Evolutionary conservation across 2,329 filamentous ascomycete genomes (phyloP), one percentile per base, ranked within the genome.

Genomic region (Plenodomus tracheiphilus): DNA sequence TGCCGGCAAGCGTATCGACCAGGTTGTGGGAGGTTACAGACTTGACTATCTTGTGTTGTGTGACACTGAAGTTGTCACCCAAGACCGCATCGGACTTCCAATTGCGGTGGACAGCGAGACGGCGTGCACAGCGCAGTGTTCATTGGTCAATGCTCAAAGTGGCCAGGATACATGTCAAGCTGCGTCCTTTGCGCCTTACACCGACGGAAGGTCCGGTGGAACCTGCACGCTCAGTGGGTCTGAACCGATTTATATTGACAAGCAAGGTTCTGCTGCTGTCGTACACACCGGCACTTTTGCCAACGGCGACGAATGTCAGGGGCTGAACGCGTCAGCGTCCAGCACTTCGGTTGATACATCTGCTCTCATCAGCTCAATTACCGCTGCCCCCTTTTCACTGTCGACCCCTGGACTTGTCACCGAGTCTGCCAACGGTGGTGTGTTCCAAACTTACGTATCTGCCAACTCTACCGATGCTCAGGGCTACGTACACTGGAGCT

Each of bases 31-130:
- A 16, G 55, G 58, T 20, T 39, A 56, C 19, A 55, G 56, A 34
- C 59, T 62, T 22, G 62, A 68, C 34, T 69, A 67, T 45, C 34
- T 54, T 5, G 53, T 70, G 3, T 47, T 61, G n/a, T 70, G 65
- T 40, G 56, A 68, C 40, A 68, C 58, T 2, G 53, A 60, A 9
- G 45, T 65, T 16, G 47, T 54, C 3, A 53, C 51, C 2, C 50
- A 54, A 39, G 64, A 62, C 20, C 53, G 54, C 8, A 30, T 65
- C 4, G 53, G 56, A 9, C 43, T 28, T 2, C 53, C 56, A 19
- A 59, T 58, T 20, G 32, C 52, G 3, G 54, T 61, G 2, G 53
- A 63, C 1, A 54, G 55, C 39, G 48, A 55, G 17, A 65, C 63
- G 8, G 54, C 59, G 3, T 69, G 66, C 43, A 56, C 63, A 42